These are phyloP conservation scores for Vitis hybrid DNA, from an alignment of 177 flowering plant genomes.

Conservation along the genomic window DNA sequence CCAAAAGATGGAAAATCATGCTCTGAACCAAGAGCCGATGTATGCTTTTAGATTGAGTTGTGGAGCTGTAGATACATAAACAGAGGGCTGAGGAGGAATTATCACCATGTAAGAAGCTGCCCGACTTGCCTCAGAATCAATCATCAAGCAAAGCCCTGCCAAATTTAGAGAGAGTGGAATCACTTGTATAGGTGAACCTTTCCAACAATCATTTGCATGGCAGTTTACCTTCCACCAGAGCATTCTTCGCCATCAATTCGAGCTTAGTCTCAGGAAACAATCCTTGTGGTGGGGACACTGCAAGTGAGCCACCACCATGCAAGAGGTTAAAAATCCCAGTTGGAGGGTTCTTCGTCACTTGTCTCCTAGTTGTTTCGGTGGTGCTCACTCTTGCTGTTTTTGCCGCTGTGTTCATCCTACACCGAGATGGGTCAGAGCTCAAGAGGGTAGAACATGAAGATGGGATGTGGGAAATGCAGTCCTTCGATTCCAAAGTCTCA, in stretches of 20 bases:
- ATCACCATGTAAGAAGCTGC: conserved; percentile 3
- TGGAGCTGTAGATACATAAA: too few species aligned
- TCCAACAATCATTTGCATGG: conserved; percentile 78
- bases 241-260: conserved; percentile 62
- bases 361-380: conserved; percentile 26
- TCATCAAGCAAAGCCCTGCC: conserved; percentile 67
- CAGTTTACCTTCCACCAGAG: conserved; percentile 64
- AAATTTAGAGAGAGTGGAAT: conserved; percentile 47
- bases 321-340: conserved; percentile 17
- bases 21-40: too few species aligned
- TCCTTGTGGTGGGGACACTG: conserved; percentile 56
- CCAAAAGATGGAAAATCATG: too few species aligned
- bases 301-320: conserved; percentile 65
- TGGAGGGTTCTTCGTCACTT: conserved; percentile 46
- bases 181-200: conserved; percentile 68
- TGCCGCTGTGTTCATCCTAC: conserved; percentile 15
- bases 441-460: conserved; percentile 52
- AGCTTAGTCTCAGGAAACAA: conserved; percentile 60
- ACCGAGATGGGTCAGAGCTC: conserved; percentile 18
- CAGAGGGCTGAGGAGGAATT: too few species aligned
- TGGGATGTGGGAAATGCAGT: conserved; percentile 56
- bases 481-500: conserved; percentile 39
- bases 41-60: too few species aligned
- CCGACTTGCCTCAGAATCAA: conserved; percentile 67
- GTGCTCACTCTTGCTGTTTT: conserved; percentile 18